phyloP scores from a whole-genome alignment of 2,329 filamentous ascomycete genomes.

The Venturia asperata region DNA sequence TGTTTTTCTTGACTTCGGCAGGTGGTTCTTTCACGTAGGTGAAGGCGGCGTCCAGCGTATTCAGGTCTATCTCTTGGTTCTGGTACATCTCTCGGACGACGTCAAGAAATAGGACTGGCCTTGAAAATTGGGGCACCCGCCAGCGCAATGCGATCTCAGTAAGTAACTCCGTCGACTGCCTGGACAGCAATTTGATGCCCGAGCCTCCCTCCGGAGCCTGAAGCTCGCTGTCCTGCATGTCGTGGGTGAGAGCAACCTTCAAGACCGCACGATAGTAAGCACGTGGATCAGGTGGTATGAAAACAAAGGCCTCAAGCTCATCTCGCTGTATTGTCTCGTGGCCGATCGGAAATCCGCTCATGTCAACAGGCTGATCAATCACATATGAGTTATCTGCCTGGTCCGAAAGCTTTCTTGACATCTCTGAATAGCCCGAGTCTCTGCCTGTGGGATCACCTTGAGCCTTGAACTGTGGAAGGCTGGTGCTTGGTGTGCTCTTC shows the following conservation, averaged over 20 bases:
- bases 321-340: conserved; percentile 40
- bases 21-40: conserved; percentile 69
- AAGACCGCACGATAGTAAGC: conserved; percentile 77
- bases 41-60: conserved; percentile 78
- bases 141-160: conserved; percentile 81
- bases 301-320: conserved; percentile 59
- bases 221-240: conserved; percentile 48
- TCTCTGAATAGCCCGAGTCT: conserved; percentile 39
- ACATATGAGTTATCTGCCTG: conserved; percentile 38
- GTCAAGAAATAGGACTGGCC: conserved; percentile 75
- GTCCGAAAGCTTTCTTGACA: conserved; percentile 41
- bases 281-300: conserved; percentile 78
- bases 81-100: conserved; percentile 78
- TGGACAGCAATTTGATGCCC: conserved; percentile 55
- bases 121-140: conserved; percentile 78
- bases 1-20: conserved; percentile 54
- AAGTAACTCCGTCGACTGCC: conserved; percentile 72
- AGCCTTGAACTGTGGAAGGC: conserved; percentile 52
- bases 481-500: conserved; percentile 59
- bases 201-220: conserved; percentile 42
- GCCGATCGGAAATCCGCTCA: conserved; percentile 52
- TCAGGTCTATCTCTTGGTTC: conserved; percentile 71
- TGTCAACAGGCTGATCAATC: conserved; percentile 61
- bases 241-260: conserved; percentile 62
- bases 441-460: conserved; percentile 33